These are phyloP conservation scores for Epichloe coenophiala DNA, from an alignment of 2,329 filamentous ascomycete species.

Conservation along the genomic window DNA sequence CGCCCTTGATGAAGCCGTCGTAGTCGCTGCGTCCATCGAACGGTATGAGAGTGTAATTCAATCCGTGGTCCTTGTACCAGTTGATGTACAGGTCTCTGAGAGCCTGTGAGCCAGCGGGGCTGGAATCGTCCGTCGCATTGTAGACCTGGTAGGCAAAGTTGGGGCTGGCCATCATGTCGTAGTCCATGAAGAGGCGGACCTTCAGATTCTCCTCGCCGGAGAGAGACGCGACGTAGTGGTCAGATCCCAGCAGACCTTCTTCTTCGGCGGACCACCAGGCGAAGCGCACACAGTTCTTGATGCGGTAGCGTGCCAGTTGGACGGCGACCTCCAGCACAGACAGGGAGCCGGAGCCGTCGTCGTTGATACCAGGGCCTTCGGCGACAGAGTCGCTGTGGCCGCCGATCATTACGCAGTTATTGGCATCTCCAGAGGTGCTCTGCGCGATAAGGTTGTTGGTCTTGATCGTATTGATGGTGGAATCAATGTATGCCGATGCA, in stretches of 20 bases:
- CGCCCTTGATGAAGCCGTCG: constrained; percentile 58
- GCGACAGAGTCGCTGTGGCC: constrained; percentile 50
- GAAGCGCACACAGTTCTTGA: constrained; percentile 54
- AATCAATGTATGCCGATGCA: constrained; percentile 47
- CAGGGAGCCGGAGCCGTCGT: constrained; percentile 57
- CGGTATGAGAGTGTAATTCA: constrained; percentile 55
- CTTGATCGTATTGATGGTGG: constrained; percentile 37
- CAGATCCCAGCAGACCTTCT: constrained; percentile 50
- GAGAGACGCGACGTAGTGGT: constrained; percentile 44
- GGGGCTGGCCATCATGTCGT: constrained; percentile 55
- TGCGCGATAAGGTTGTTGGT: constrained; percentile 52
- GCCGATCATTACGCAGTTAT: constrained; percentile 54
- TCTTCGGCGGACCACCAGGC: constrained; percentile 58
- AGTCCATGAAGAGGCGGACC: constrained; percentile 55
- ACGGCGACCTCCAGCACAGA: constrained; percentile 49
- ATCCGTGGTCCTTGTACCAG: constrained; percentile 48
- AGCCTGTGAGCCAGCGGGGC: constrained; percentile 58
- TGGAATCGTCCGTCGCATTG: constrained; percentile 55
- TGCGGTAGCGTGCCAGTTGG: constrained; percentile 41
- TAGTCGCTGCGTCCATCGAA: constrained; percentile 76
- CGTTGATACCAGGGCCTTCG: constrained; percentile 61
- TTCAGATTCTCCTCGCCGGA: constrained; percentile 44
- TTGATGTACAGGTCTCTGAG: constrained; percentile 53
- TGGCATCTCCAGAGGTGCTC: constrained; percentile 42
- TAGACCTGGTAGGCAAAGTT: constrained; percentile 59